Percentiles rank a stretch among this genome's conserved stretches.
Conservation (phyloP, 179 eudicot genomes). For the Camellia oleifera region DNA sequence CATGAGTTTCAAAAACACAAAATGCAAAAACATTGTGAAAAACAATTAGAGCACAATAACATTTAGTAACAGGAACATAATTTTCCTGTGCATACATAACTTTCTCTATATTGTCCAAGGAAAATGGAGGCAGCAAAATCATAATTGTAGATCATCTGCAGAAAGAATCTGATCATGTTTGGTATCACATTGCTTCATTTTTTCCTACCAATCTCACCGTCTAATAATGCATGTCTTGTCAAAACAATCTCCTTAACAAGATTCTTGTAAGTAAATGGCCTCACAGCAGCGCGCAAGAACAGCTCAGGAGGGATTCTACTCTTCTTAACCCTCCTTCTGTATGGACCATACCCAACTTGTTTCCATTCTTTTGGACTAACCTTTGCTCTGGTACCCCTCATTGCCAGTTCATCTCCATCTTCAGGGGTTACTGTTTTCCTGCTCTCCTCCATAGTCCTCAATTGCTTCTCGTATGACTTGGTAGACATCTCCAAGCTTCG, state of each 20-base stretch:
- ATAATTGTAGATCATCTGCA: too few species aligned
- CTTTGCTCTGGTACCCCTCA: slow-evolving; percentile 69
- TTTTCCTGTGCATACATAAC: too few species aligned
- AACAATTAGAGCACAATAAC: too few species aligned
- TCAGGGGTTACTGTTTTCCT: slow-evolving; percentile 9
- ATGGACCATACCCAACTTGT: slow-evolving; percentile 56
- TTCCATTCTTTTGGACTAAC: slow-evolving; percentile 76
- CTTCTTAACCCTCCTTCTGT: slow-evolving; percentile 66
- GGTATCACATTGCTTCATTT: slow-evolving; percentile 12
- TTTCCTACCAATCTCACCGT: slow-evolving; percentile 64
- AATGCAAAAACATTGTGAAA: too few species aligned
- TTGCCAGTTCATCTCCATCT: slow-evolving; percentile 56
- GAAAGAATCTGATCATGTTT: too few species aligned
- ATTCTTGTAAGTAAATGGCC: slow-evolving; percentile 85
- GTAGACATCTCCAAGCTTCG: slow-evolving; percentile 40
- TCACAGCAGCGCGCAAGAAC: slow-evolving; percentile 81
- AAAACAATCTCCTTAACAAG: slow-evolving; percentile 95
- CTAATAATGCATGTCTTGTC: slow-evolving; percentile 78
- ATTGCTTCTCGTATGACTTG: slow-evolving; percentile 48
- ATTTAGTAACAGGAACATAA: too few species aligned
- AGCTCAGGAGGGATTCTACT: slow-evolving; percentile 83
- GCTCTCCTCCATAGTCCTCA: slow-evolving; percentile 32
- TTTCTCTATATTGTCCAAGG: too few species aligned
- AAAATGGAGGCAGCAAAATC: too few species aligned
- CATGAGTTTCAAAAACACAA: too few species aligned